Evolutionary conservation across 2,329 filamentous ascomycete species (phyloP).

Genomic region (Xylaria sp.): DNA sequence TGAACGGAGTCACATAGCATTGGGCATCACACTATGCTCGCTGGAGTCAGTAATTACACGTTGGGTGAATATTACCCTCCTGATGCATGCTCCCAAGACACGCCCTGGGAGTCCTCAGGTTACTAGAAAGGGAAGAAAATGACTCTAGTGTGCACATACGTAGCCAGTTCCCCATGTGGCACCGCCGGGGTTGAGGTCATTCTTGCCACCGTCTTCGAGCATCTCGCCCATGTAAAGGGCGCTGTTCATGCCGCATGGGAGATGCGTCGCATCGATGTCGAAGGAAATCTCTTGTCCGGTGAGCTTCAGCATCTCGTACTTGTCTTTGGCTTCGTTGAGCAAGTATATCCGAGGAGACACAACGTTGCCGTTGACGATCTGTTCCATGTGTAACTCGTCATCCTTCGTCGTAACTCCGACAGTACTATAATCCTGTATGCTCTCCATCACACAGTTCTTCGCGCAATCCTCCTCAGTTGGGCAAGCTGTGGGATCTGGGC

Average conservation of each 20-base stretch:
- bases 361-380: constrained; percentile 47
- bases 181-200: constrained; percentile 54
- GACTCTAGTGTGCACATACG: too few relatives aligned
- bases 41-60: too few relatives aligned
- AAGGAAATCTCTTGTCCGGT: constrained; percentile 71
- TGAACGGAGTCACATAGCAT: constrained; percentile 51
- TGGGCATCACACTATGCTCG: constrained; percentile 55
- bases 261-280: constrained; percentile 70
- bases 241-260: constrained; percentile 71
- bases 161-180: constrained; percentile 53
- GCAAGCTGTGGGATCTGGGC: constrained; percentile 56
- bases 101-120: too few relatives aligned
- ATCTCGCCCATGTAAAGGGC: constrained; percentile 71
- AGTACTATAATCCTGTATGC: constrained; percentile 57
- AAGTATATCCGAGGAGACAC: constrained; percentile 65
- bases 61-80: too few relatives aligned
- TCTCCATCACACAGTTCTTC: constrained; percentile 64
- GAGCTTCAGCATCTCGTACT: constrained; percentile 69
- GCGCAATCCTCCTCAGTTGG: constrained; percentile 61
- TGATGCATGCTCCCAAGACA: too few relatives aligned
- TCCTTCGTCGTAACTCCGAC: constrained; percentile 48
- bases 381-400: constrained; percentile 53
- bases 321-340: constrained; percentile 62
- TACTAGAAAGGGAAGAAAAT: too few relatives aligned
- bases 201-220: constrained; percentile 65